Evolutionary conservation across 2,329 filamentous ascomycete species (phyloP).

Genomic region (Fusarium udum): DNA sequence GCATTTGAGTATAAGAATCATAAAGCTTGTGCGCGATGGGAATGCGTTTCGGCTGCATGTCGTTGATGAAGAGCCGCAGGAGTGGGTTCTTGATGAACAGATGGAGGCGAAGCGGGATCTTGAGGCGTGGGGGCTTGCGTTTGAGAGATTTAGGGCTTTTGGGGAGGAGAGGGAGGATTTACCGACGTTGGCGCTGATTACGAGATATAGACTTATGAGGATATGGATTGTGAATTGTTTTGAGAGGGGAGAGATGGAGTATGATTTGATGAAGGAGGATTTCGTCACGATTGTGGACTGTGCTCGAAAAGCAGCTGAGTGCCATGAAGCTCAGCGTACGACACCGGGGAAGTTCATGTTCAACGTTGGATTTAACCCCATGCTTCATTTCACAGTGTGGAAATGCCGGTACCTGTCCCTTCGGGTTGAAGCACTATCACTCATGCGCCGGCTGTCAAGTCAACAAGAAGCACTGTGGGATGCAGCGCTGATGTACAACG

Average conservation of each 20-base stretch:
- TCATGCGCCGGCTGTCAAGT: constrained; percentile 46
- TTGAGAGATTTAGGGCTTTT: constrained; percentile 24
- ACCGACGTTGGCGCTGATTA: constrained; percentile 39
- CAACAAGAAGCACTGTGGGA: constrained; percentile 53
- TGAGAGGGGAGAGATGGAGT: constrained; percentile 46
- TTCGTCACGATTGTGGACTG: constrained; percentile 47
- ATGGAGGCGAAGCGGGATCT: constrained; percentile 34
- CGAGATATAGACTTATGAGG: constrained; percentile 45
- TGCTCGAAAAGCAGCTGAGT: constrained; percentile 30
- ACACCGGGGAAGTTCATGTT: constrained; percentile 49
- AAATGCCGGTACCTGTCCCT: constrained; percentile 53
- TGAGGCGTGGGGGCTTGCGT: constrained; percentile 44
- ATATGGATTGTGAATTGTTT: constrained; percentile 49
- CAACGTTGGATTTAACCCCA: constrained; percentile 52
- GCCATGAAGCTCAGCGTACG: neutral
- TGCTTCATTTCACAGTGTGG: constrained; percentile 50
- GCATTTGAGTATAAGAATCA: constrained; percentile 38
- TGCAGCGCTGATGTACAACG: constrained; percentile 42
- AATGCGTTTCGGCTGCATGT: constrained; percentile 41
- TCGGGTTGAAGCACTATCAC: constrained; percentile 46
- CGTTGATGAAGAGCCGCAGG: constrained; percentile 13
- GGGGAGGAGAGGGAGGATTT: constrained; percentile 7
- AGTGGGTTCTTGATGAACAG: constrained; percentile 39
- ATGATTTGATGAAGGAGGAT: constrained; percentile 45
- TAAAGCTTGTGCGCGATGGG: constrained; percentile 45